Evolutionary conservation across 176 grass and related monocot genomes (phyloP), one percentile per base, ranked within the genome.

Genomic region (Lolium multiflorum): DNA sequence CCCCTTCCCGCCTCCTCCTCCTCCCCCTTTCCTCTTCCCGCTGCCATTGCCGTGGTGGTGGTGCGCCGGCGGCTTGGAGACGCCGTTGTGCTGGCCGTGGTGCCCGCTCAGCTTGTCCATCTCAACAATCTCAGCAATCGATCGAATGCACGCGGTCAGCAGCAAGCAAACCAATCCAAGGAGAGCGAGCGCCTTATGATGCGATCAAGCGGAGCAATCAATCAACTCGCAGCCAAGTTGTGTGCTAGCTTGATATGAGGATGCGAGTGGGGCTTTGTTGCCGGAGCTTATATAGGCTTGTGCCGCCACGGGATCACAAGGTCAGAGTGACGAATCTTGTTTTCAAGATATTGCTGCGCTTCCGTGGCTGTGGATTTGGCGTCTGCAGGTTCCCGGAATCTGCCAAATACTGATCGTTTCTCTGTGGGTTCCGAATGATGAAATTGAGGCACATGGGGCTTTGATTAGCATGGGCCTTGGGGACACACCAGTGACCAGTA

Each of bases 11-110:
- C 58, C 55, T 24, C 17, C 62, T 15, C 17, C 62, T 15, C 22
- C 61, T 64, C 17, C 54, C 54, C 24, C 68, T n/a, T 41, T 71
- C 74, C 49, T 24, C 61, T 81, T 92, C 65, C 74, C 59, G 25
- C 54, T 22, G 55, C 77, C 81, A 31, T 58, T 85, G 11, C 74
- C 66, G 37, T 17, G 18, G 31, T 66, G 46, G 38, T 81, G 68
- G 71, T 90, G 89, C 88, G 86, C 84, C 89, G 89, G 81, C 81
- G 85, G 85, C 77, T 91, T 91, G 76, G 85, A 81, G 81, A 88
- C 51, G 76, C 85, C 81, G 81, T 66, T 41, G 81, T 84, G 49
- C 51, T 84, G 82, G 5, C 83, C 60, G 83, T 84, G 81, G 49
- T 85, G 86, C 86, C 85, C 82, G 90, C 86, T 47, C 46, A 82